Evolutionary conservation across 306 rosid genomes (phyloP), one percentile per base, ranked within the genome.

Genomic region (Vigna mungo): DNA sequence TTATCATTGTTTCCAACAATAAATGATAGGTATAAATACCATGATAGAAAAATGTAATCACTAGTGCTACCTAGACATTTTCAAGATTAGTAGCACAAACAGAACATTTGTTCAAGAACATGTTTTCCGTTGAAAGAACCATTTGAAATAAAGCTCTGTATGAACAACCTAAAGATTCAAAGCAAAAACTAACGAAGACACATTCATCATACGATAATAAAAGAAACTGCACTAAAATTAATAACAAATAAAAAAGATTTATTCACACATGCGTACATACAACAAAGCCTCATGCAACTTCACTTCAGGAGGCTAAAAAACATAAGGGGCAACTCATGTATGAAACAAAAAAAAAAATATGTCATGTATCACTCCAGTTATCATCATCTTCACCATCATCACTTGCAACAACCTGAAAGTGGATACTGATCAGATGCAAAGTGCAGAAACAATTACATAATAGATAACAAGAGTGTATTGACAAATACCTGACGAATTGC

Each of bases 401-500:
- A 44, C 97, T 92, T 7, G 91, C 93, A 48, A 95, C 97, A 75
- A 96, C 97, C 99, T 95, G 92, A 71, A 84, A 74, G 70, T 75
- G 65, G 63, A 51, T 51, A 9, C 34, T 6, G 41, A 80, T 72
- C 34, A 47, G 73, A 61, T 76, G 52, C 25, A 6, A 80, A 60
- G 37, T 47, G 51, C 46, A 76, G 12, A 58, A 51, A 5, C 8
- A 52, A 47, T 44, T 23, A 21, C 10, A 37, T 54, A 62, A 36
- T 44, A 67, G 72, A 46, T 21, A 7, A 23, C n/a, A 55, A 39
- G 25, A 67, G 51, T 32, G 10, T 52, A 44, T n/a, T 13, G 51
- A 43, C 4, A n/a, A 32, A 73, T 86, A 95, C 99, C 97, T 89
- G 99, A 80, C 97, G 97, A 65, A 95, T 95, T 56, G 99, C 97